These are phyloP conservation scores for Dryadomyces quercus-mongolicae DNA, from an alignment of 2,329 filamentous ascomycete genomes.

Conservation along the genomic window DNA sequence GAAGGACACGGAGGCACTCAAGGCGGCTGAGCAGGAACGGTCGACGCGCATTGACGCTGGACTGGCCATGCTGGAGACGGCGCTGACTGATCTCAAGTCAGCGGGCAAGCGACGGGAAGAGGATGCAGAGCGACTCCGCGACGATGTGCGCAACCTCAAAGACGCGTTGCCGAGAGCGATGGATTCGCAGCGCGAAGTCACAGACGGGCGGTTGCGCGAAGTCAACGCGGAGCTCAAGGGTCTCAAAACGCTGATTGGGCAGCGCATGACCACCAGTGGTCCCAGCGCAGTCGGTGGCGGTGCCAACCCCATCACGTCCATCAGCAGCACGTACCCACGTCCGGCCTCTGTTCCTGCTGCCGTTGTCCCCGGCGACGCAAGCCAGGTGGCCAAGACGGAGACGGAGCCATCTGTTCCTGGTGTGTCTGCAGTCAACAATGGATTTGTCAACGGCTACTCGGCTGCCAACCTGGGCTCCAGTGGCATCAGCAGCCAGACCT, in stretches of 20 bases:
- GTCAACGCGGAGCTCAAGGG: conserved; percentile 82
- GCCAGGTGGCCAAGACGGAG: conserved; percentile 14
- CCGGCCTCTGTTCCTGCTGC: conserved; percentile 12
- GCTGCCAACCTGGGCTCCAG: conserved; percentile 6
- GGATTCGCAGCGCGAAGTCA: conserved; percentile 73
- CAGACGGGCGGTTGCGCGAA: conserved; percentile 71
- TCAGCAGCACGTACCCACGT: neutral
- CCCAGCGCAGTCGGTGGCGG: neutral
- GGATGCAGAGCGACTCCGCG: conserved; percentile 72
- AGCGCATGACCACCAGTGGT: conserved; percentile 38
- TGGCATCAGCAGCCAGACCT: conserved; percentile 14
- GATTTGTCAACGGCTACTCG: conserved; percentile 5
- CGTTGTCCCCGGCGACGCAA: conserved; percentile 6
- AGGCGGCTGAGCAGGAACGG: conserved; percentile 72
- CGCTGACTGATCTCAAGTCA: conserved; percentile 70
- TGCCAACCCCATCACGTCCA: conserved; percentile 9
- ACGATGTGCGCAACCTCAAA: conserved; percentile 74
- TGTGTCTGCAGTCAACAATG: neutral
- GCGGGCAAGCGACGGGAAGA: conserved; percentile 74
- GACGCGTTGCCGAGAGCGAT: conserved; percentile 81
- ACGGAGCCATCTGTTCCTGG: neutral
- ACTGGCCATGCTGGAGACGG: conserved; percentile 71
- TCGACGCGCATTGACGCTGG: conserved; percentile 74
- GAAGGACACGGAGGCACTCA: conserved; percentile 79
- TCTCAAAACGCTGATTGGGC: conserved; percentile 72